A percentile compares a stretch with the other conserved stretches of the same genome.
These are phyloP conservation scores for Fusarium dimerum DNA, from an alignment of 2,329 filamentous ascomycete species.

Conservation along the genomic window DNA sequence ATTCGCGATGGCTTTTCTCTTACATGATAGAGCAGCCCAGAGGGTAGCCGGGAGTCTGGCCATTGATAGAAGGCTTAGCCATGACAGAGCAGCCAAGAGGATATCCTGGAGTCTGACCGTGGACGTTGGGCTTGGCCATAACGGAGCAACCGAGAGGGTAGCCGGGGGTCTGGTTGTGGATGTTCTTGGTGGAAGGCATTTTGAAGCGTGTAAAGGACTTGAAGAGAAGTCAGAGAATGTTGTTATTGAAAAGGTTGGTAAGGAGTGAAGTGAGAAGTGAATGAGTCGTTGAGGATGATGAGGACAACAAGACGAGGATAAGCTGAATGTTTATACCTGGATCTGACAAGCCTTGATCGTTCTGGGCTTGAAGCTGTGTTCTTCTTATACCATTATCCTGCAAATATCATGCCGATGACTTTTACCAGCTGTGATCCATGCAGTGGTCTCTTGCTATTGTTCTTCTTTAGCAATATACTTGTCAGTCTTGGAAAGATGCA, in stretches of 20 bases:
- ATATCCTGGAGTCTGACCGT: slow-evolving; percentile 20
- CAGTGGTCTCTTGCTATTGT: slow-evolving; percentile 21
- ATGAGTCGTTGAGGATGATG: slow-evolving; percentile 15
- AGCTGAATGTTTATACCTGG: slow-evolving; percentile 21
- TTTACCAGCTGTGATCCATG: slow-evolving; percentile 16
- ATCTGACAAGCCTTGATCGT: background rate
- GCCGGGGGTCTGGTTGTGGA: slow-evolving; percentile 17
- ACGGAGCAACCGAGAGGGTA: slow-evolving; percentile 33
- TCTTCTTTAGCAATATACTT: slow-evolving; percentile 25
- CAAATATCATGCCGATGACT: slow-evolving; percentile 7
- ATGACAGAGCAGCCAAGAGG: slow-evolving; percentile 32
- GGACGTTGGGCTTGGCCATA: slow-evolving; percentile 18
- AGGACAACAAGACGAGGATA: slow-evolving; percentile 4
- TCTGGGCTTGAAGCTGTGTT: background rate
- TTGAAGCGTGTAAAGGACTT: slow-evolving; percentile 32
- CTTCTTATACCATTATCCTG: background rate
- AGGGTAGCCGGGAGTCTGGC: slow-evolving; percentile 24
- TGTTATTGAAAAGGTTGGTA: slow-evolving; percentile 29
- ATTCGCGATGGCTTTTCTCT: slow-evolving; percentile 6
- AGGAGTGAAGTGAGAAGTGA: slow-evolving; percentile 22
- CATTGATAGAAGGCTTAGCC: slow-evolving; percentile 28
- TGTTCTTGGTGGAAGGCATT: slow-evolving; percentile 34
- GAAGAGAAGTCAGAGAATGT: slow-evolving; percentile 22
- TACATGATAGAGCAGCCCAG: slow-evolving; percentile 39
- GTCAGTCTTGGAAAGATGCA: slow-evolving; percentile 11